Evolutionary conservation across 495 filamentous ascomycete species (phyloP).

Genomic region (Wilcoxina mikolae): DNA sequence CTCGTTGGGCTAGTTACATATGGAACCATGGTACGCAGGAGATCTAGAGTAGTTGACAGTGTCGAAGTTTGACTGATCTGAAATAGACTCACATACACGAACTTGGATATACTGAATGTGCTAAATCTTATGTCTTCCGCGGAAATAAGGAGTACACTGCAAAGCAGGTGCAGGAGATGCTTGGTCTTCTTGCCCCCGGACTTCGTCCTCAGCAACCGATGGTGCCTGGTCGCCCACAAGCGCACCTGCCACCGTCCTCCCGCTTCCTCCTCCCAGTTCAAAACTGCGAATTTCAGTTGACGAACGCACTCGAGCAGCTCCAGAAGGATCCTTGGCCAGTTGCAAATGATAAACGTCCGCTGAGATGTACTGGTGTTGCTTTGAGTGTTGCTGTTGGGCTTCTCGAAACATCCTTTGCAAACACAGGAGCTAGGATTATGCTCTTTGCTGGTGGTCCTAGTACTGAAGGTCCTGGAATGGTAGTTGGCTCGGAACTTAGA

Average conservation of each 20-base stretch:
- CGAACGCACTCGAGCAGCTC: constrained; percentile 87
- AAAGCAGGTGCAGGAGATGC: constrained; percentile 98
- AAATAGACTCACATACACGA: constrained; percentile 85
- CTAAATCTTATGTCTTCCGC: constrained; percentile 98
- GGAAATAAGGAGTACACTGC: constrained; percentile 94
- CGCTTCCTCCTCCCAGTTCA: constrained; percentile 90
- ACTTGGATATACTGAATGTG: constrained; percentile 93
- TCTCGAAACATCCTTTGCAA: constrained; percentile 87
- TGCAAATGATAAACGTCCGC: constrained; percentile 76
- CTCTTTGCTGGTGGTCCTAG: constrained; percentile 89
- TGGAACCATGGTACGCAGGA: constrained; percentile 70
- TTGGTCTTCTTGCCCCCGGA: constrained; percentile 57
- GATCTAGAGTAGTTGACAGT: not conserved
- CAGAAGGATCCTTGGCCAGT: constrained; percentile 98
- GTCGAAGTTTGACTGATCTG: constrained; percentile 9
- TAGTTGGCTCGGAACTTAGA: constrained; percentile 91
- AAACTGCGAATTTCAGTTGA: constrained; percentile 96
- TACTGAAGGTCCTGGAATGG: constrained; percentile 91
- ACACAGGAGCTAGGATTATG: constrained; percentile 91
- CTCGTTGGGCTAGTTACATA: constrained; percentile 91
- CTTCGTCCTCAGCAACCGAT: constrained; percentile 55
- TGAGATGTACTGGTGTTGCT: constrained; percentile 92
- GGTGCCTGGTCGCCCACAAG: constrained; percentile 51
- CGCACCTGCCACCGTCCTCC: constrained; percentile 63
- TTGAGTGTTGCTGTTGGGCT: constrained; percentile 88